Percentiles rank a stretch among this genome's conserved stretches.
phyloP scores from a whole-genome alignment of 2,329 filamentous ascomycete species.

The Nannizziopsis barbatae region DNA sequence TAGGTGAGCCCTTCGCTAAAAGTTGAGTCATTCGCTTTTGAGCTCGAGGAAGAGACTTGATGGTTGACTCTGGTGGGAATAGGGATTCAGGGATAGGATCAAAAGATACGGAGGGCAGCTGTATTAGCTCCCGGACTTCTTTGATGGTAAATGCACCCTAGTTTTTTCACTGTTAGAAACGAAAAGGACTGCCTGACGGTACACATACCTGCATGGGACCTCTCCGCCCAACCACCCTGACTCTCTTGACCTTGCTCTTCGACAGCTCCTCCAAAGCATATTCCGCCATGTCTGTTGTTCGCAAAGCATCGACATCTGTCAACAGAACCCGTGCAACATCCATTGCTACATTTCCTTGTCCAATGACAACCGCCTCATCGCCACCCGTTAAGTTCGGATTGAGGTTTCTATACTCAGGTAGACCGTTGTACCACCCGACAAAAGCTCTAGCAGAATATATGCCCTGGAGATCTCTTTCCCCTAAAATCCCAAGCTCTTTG shows the following conservation, averaged over 20 bases:
- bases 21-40: slow-evolving; percentile 70
- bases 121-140: slow-evolving; percentile 78
- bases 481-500: slow-evolving; percentile 63
- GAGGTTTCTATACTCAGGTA: slow-evolving; percentile 66
- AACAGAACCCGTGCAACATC: slow-evolving; percentile 86
- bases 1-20: slow-evolving; percentile 59
- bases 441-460: slow-evolving; percentile 85
- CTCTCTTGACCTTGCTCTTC: slow-evolving; percentile 61
- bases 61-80: slow-evolving; percentile 49
- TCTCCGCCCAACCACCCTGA: slow-evolving; percentile 78
- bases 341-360: slow-evolving; percentile 90
- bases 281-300: slow-evolving; percentile 79
- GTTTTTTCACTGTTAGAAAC: too few relatives aligned
- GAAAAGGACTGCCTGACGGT: too few relatives aligned
- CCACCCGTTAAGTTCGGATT: slow-evolving; percentile 61
- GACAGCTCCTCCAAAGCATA: slow-evolving; percentile 64
- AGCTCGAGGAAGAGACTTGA: slow-evolving; percentile 61
- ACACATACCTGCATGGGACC: slow-evolving; percentile 66
- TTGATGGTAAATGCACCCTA: slow-evolving; percentile 92
- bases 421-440: slow-evolving; percentile 96
- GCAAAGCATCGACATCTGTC: slow-evolving; percentile 59
- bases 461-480: slow-evolving; percentile 58
- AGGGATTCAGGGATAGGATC: slow-evolving; percentile 55
- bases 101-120: slow-evolving; percentile 61
- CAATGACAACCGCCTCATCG: slow-evolving; percentile 77